Conservation (phyloP, 2,329 filamentous ascomycete genomes). For the Fusarium protoensiforme region DNA sequence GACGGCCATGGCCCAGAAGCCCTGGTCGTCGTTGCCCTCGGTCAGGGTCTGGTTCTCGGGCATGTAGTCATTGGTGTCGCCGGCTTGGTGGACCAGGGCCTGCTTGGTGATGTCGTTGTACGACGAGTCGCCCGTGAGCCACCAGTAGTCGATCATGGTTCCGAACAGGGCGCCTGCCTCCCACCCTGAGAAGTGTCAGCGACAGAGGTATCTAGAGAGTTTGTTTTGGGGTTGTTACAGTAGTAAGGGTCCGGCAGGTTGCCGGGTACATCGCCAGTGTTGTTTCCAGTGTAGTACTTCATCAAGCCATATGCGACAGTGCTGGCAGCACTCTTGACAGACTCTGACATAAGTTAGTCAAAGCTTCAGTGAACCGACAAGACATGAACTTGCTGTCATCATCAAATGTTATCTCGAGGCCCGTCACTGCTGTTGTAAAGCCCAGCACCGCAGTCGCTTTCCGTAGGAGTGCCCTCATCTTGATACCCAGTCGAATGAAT, state of each 20-base stretch:
- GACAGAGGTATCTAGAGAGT: slow-evolving; percentile 22
- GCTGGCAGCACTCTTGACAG: slow-evolving; percentile 60
- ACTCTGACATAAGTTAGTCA: slow-evolving; percentile 49
- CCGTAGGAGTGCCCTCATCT: slow-evolving; percentile 34
- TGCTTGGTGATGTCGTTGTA: slow-evolving; percentile 71
- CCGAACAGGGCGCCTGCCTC: slow-evolving; percentile 79
- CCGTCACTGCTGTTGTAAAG: slow-evolving; percentile 21
- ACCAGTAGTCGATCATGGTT: slow-evolving; percentile 78
- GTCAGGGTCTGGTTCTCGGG: slow-evolving; percentile 72
- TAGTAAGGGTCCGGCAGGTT: slow-evolving; percentile 72
- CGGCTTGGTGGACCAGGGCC: slow-evolving; percentile 70
- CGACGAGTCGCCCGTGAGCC: slow-evolving; percentile 72
- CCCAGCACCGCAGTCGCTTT: slow-evolving; percentile 22
- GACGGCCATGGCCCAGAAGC: slow-evolving; percentile 87
- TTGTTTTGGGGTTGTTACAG: slow-evolving; percentile 61
- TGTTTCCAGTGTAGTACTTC: slow-evolving; percentile 66
- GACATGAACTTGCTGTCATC: slow-evolving; percentile 30
- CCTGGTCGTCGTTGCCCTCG: slow-evolving; percentile 79
- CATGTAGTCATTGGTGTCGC: slow-evolving; percentile 71
- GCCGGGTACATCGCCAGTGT: slow-evolving; percentile 67
- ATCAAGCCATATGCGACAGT: slow-evolving; percentile 60
- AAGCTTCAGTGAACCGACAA: neutral
- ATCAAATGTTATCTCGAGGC: slow-evolving; percentile 33
- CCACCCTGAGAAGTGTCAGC: slow-evolving; percentile 63
- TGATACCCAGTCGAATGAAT: slow-evolving; percentile 15